These are phyloP conservation scores for Lentinus brumalis DNA, from an alignment of 768 basidiomycete species.

Conservation along the genomic window DNA sequence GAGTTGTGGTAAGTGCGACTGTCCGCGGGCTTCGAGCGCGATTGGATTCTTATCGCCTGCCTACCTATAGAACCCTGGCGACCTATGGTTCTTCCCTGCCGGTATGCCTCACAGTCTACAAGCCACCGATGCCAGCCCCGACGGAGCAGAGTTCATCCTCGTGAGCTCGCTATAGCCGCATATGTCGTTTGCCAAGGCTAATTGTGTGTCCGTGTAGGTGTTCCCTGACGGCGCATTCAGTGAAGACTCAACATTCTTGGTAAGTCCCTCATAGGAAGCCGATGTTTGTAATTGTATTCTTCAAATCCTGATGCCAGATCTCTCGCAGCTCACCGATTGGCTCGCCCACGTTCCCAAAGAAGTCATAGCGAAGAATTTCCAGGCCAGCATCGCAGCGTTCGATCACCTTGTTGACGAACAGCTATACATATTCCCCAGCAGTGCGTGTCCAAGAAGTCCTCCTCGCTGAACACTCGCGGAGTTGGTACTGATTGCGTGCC, in stretches of 20 bases:
- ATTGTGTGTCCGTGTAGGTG: slow-evolving; percentile 11
- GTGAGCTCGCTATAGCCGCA: slow-evolving; percentile 27
- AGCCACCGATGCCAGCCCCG: slow-evolving; percentile 39
- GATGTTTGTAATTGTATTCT: slow-evolving; percentile 3
- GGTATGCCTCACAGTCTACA: slow-evolving; percentile 57
- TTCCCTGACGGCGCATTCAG: slow-evolving; percentile 46
- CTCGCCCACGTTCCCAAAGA: slow-evolving; percentile 37
- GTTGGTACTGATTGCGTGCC: neutral
- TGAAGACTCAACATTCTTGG: slow-evolving; percentile 38
- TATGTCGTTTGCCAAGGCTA: neutral
- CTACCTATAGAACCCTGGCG: slow-evolving; percentile 40
- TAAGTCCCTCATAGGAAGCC: slow-evolving; percentile 13
- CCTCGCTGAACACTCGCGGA: neutral
- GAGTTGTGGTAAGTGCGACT: slow-evolving; percentile 40
- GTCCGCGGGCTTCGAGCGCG: neutral
- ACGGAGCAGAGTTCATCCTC: slow-evolving; percentile 54
- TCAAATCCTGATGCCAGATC: slow-evolving; percentile 8
- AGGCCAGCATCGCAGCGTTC: slow-evolving; percentile 31
- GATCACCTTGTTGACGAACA: slow-evolving; percentile 32
- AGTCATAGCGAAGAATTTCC: slow-evolving; percentile 40
- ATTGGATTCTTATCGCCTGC: neutral
- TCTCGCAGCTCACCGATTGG: slow-evolving; percentile 34
- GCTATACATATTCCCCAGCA: slow-evolving; percentile 35
- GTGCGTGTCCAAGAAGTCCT: slow-evolving; percentile 19
- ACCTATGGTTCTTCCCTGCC: slow-evolving; percentile 59